Base-by-base conservation (phyloP, 1,284 basidiomycete species). In the Clitocybe nebularis region DNA sequence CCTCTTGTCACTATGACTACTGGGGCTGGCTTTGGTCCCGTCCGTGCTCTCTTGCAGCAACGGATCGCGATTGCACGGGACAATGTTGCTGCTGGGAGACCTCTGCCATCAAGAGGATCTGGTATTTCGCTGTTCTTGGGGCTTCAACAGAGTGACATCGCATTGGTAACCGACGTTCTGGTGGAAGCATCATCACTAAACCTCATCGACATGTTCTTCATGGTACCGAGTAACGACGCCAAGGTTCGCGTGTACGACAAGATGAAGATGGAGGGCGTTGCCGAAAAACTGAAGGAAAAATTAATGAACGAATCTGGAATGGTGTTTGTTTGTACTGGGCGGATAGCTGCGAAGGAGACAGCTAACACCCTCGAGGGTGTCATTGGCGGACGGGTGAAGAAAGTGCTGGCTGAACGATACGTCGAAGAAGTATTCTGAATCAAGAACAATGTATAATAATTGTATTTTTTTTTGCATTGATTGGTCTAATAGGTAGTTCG, bases 351-450 rank as follows among this genome's bases (percentile, higher is more conserved):
- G 5, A 32, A 32, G 11, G 29, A 32, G 13, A 32, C 19, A 5
- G 29, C 14, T 11, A 13, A 17, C 10, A 17, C 29, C 29, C 14
- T 32, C 14, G 29, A 32, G 14, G 19, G 29, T 16, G 19, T 32
- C 13, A 13, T 32, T 9, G 29, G 29, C 14, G 29, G 14, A 5
- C 14, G 13, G 11, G 29, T 17, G 6, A 32, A 17, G 29, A 32
- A 32, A 32, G 19, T 17, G 14, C 14, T 32, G 29, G 29, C 14
- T 13, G 29, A 16, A 5, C 14, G 29, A 32, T 32, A 32, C 9
- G 29, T 32, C 29, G 29, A 32, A 32, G 29, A 32, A 32, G 29
- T 32, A 32, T 32, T 32, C 29, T 32, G 19, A 32, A 32, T 32
- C n/a, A 38, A 37, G 8, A 37, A 11, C 36, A 37, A 5, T 23